Percentiles rank a stretch among this genome's conserved stretches.
Conservation (phyloP, 73 alveolate genomes). For the Paramecium biaurelia region DNA sequence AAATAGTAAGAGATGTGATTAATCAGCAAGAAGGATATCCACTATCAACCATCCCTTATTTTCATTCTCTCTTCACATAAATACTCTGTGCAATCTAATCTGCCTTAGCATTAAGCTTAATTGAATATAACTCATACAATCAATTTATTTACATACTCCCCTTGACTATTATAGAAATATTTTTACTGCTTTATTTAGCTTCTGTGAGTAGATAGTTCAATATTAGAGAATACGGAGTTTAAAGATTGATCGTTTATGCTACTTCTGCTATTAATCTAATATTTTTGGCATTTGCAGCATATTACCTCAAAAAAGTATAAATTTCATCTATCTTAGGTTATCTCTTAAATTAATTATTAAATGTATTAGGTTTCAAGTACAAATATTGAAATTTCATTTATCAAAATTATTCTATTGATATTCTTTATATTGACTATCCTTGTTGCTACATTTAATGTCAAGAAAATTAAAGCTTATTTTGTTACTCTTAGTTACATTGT, state of each 20-base stretch:
- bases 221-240: neutral
- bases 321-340: neutral
- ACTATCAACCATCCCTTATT: neutral
- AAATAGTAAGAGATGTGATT: neutral
- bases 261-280: neutral
- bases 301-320: neutral
- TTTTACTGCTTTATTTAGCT: neutral
- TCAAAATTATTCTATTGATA: neutral
- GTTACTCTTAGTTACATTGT: neutral
- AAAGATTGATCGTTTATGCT: neutral
- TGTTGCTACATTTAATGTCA: neutral
- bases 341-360: neutral
- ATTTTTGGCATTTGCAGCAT: neutral
- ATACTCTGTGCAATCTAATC: neutral
- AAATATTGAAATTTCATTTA: neutral
- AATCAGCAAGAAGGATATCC: neutral
- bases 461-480: neutral
- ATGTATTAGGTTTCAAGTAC: neutral
- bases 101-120: neutral
- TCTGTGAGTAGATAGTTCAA: neutral
- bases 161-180: neutral
- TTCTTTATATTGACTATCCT: neutral
- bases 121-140: neutral
- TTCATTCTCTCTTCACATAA: slow-evolving; percentile 1
- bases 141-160: neutral